phyloP scores from a whole-genome alignment of 306 rosid species.

The Castanopsis chinensis region DNA sequence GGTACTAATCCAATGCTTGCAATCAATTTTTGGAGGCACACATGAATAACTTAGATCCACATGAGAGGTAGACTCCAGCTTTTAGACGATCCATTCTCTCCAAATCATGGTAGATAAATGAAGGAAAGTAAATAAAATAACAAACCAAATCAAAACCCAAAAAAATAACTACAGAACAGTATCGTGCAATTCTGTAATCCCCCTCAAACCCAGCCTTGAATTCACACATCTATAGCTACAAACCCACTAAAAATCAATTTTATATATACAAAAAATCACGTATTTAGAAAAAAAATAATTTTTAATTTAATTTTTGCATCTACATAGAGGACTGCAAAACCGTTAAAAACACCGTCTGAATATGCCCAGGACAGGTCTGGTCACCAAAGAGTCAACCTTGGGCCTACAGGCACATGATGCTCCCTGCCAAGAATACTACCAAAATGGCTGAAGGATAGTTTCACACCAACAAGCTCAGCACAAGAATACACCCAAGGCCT shows the following conservation, averaged over 20 bases:
- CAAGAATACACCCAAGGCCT: background rate
- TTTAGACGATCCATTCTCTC: too few relatives aligned
- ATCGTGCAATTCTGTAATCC: background rate
- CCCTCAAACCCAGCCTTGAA: background rate
- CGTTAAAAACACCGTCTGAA: background rate
- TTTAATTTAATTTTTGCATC: background rate
- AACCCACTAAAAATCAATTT: background rate
- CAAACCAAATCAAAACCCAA: too few relatives aligned
- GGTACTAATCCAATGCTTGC: too few relatives aligned
- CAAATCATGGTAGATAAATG: too few relatives aligned
- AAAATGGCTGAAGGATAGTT: background rate
- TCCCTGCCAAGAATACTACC: background rate
- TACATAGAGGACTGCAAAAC: background rate
- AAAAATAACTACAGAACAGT: background rate
- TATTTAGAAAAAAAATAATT: background rate
- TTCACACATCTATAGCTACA: background rate
- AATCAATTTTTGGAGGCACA: too few relatives aligned
- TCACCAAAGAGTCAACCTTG: background rate
- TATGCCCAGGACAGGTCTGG: background rate
- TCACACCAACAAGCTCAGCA: background rate
- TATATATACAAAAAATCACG: background rate
- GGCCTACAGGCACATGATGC: background rate
- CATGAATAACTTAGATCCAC: too few relatives aligned
- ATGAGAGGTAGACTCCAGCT: too few relatives aligned
- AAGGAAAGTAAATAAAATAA: too few relatives aligned